phyloP scores from a whole-genome alignment of 2,329 filamentous ascomycete genomes.

The Cephalotrichum gorgonifer region DNA sequence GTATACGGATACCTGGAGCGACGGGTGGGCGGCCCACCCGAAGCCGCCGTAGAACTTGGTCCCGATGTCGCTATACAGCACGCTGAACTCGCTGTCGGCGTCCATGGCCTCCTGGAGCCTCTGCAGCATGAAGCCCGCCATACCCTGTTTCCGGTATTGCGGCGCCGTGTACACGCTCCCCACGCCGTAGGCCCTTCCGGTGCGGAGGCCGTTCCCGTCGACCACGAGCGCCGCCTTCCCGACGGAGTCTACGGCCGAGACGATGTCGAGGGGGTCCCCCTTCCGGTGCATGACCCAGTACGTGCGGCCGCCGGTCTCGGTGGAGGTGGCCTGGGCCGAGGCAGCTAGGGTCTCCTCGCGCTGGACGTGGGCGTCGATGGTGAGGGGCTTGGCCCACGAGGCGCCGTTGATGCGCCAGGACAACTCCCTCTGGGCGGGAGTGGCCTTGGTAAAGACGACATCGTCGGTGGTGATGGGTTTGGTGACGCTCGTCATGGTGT shows the following conservation, averaged over 20 bases:
- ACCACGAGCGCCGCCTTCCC: constrained; percentile 1
- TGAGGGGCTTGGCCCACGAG: constrained; percentile 18
- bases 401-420: constrained; percentile 19
- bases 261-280: constrained; percentile 1
- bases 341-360: constrained; percentile 16
- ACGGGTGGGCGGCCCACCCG: constrained; percentile 22
- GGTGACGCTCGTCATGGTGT: neutral
- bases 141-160: constrained; percentile 20
- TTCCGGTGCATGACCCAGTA: constrained; percentile 4
- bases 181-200: constrained; percentile 19
- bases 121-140: constrained; percentile 23
- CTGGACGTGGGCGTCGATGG: constrained; percentile 16
- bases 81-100: constrained; percentile 19
- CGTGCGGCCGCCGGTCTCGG: constrained; percentile 12
- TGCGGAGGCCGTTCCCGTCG: constrained; percentile 10
- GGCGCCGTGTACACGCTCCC: constrained; percentile 24
- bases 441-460: constrained; percentile 17
- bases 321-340: constrained; percentile 11
- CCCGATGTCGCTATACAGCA: constrained; percentile 23
- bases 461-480: constrained; percentile 7
- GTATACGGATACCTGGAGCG: constrained; percentile 20
- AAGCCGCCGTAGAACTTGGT: constrained; percentile 20
- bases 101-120: constrained; percentile 23
- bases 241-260: constrained; percentile 1
- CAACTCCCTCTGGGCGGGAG: constrained; percentile 15